A percentile compares a stretch with the other conserved stretches of the same genome.
These are phyloP conservation scores for Schizophyllum commune DNA, from an alignment of 1,284 basidiomycete species.

Conservation along the genomic window DNA sequence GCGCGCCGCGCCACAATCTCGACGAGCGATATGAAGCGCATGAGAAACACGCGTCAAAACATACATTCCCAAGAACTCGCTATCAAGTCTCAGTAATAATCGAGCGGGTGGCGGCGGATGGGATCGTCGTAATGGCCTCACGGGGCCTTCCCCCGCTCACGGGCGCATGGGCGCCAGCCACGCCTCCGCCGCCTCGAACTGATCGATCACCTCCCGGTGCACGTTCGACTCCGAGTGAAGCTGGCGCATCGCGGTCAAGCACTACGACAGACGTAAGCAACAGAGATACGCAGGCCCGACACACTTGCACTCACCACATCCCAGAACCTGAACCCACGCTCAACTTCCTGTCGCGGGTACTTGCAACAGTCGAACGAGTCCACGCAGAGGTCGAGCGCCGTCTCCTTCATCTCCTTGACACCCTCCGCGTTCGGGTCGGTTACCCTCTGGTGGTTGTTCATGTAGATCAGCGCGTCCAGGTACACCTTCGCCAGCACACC, in stretches of 20 bases:
- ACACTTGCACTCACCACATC: constrained; percentile 66
- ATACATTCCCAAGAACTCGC: not conserved
- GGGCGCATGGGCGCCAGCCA: constrained; percentile 92
- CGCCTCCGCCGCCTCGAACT: constrained; percentile 91
- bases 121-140: not conserved
- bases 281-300: not conserved
- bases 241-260: constrained; percentile 82
- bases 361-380: constrained; percentile 93
- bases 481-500: constrained; percentile 96
- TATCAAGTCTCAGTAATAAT: not conserved
- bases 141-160: constrained; percentile 26
- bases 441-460: constrained; percentile 72
- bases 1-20: too few species aligned
- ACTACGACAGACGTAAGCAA: constrained; percentile 35
- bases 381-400: constrained; percentile 88
- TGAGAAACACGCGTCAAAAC: too few species aligned
- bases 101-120: not conserved
- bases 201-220: constrained; percentile 77
- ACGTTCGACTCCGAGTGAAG: constrained; percentile 80
- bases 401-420: constrained; percentile 77
- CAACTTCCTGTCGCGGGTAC: constrained; percentile 79
- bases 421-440: constrained; percentile 68
- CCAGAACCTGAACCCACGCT: constrained; percentile 98
- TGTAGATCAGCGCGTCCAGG: constrained; percentile 85
- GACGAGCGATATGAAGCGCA: too few species aligned